Percentiles rank a stretch among this genome's conserved stretches.
phyloP scores from a whole-genome alignment of 2,329 filamentous ascomycete species.

The Clarireedia homoeocarpa region DNA sequence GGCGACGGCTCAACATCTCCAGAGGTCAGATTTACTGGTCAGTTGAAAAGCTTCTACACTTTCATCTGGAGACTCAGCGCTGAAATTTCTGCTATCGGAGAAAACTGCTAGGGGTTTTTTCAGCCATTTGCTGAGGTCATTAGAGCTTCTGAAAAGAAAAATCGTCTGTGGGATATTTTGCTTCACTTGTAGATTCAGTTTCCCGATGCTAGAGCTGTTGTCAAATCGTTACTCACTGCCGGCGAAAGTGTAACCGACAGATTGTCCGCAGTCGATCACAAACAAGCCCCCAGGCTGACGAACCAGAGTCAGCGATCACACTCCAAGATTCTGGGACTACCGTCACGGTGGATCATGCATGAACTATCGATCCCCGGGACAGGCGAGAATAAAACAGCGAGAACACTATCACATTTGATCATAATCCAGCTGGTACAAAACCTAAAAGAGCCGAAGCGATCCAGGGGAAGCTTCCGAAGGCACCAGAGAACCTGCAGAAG shows the following conservation, averaged over 20 bases:
- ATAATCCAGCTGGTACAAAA: too few species aligned
- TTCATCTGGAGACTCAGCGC: neutral
- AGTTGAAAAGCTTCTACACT: too few species aligned
- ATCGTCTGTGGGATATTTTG: neutral
- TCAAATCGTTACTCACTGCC: conserved; percentile 1
- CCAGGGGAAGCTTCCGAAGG: too few species aligned
- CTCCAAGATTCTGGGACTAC: neutral
- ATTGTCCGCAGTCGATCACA: neutral
- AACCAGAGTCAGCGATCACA: neutral
- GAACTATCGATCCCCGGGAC: too few species aligned
- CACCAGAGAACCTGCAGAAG: too few species aligned
- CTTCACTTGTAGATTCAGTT: conserved; percentile 1
- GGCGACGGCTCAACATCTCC: too few species aligned
- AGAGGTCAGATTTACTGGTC: too few species aligned
- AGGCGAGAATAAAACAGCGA: too few species aligned
- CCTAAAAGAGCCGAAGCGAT: too few species aligned
- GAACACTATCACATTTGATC: too few species aligned
- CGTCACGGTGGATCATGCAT: too few species aligned
- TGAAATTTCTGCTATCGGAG: neutral
- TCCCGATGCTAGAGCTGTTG: neutral
- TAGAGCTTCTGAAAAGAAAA: neutral
- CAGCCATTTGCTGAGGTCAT: conserved; percentile 1
- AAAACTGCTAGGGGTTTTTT: conserved; percentile 5
- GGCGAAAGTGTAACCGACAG: neutral
- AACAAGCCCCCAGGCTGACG: neutral